Evolutionary conservation across 1,139 yeast species (phyloP), one percentile per base, ranked within the genome.

Genomic region (Ogataea hybrid): DNA sequence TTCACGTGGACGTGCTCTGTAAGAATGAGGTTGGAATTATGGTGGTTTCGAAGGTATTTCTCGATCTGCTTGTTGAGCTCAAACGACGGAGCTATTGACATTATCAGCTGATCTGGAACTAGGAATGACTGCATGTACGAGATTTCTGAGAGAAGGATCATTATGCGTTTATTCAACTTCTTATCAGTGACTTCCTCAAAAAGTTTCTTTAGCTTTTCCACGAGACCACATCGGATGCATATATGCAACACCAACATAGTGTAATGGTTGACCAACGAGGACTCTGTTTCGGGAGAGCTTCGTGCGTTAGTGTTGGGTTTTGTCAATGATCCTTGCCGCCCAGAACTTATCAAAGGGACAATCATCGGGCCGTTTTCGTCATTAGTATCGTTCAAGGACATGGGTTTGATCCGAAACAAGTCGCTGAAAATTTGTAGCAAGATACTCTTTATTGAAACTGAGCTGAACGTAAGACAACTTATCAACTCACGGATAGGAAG

Each of bases 401-500:
- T 63, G 0, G 80, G 70, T 51, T 72, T 69, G 6, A 89, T 77
- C 43, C 82, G 64, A 29, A 89, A 68, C 3, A 86, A 65, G 56
- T 86, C 90, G 30, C 83, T 72, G 30, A 90, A 68, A 5, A 89
- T 69, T 56, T 89, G 95, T 53, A 89, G 67, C 5, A 89, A 62
- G 28, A 77, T 74, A 27, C 77, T 84, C 20, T 90, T 75, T 12
- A 86, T 68, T 20, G 69, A 63, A 2, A 72, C 61, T 17, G 77
- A 70, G 0, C 84, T 84, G 42, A 81, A 77, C 22, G 70, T 69
- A 41, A 90, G 65, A 57, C 90, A 83, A 29, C 73, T 67, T 2
- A 90, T 65, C 28, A 92, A 66, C 43, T 79, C 79, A 33, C 66
- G 67, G 15, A 92, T 55, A 23, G 84, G 75, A 41, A 70, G 70